Conservation (phyloP, 768 basidiomycete species). For the Suillus lakei region DNA sequence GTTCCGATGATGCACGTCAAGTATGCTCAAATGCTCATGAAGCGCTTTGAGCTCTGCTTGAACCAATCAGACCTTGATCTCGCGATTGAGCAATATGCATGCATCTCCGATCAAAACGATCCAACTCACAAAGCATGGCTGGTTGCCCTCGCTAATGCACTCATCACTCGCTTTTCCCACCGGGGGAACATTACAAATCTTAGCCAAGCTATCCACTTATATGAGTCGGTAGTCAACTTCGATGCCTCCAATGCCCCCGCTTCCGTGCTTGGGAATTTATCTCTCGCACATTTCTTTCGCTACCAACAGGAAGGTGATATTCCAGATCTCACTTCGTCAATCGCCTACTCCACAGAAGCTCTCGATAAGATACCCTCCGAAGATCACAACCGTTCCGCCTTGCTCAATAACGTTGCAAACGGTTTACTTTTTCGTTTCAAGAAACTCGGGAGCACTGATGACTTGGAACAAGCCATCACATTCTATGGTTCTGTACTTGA, state of each 20-base stretch:
- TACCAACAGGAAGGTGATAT: slow-evolving; percentile 28
- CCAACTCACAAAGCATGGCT: slow-evolving; percentile 10
- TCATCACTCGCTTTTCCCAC: slow-evolving; percentile 18
- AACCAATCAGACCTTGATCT: neutral
- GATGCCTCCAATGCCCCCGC: slow-evolving; percentile 6
- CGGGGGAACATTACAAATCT: slow-evolving; percentile 17
- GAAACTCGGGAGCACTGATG: slow-evolving; percentile 7
- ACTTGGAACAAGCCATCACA: slow-evolving; percentile 20
- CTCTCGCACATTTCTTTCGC: slow-evolving; percentile 18
- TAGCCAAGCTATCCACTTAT: slow-evolving; percentile 26
- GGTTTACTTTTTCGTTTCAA: slow-evolving; percentile 14
- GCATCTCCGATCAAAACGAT: slow-evolving; percentile 23
- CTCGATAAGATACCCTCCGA: slow-evolving; percentile 17
- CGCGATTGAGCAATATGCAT: neutral
- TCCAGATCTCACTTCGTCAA: slow-evolving; percentile 32
- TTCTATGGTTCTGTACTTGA: slow-evolving; percentile 17
- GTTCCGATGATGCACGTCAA: slow-evolving; percentile 6
- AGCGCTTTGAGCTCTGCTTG: slow-evolving; percentile 6
- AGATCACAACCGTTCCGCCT: slow-evolving; percentile 12
- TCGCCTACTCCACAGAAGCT: slow-evolving; percentile 31
- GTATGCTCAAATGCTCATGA: neutral
- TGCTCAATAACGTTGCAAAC: neutral
- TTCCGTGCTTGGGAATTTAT: neutral
- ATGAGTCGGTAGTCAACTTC: slow-evolving; percentile 23
- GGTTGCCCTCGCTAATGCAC: slow-evolving; percentile 13